Evolutionary conservation across 2,329 filamentous ascomycete species (phyloP), one percentile per base, ranked within the genome.

Genomic region (Fusarium zealandicum): DNA sequence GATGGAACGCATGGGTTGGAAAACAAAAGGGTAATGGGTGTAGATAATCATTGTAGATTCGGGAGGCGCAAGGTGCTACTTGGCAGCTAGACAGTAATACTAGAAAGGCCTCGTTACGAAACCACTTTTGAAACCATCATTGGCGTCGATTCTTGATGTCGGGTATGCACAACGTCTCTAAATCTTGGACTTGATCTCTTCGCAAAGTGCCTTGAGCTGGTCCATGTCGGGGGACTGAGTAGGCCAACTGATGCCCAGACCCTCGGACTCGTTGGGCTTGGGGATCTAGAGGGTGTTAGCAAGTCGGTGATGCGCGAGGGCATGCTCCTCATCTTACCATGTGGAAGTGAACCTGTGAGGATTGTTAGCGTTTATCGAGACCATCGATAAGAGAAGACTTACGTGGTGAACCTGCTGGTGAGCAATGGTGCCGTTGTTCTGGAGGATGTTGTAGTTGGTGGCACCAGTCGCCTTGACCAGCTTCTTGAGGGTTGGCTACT

Each of bases 401-500:
- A 95, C 93, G 78, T 99, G 95, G 65, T 92, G 89, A 58, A 99
- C 93, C 61, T 89, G 81, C 78, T 98, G 95, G 75, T 99, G 95
- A 14, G 95, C 95, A 69, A 93, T 84, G 17, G 84, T 81, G 45
- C 95, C 95, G 70, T 99, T 99, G 78, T 99, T 99, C 79, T 99
- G 95, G 54, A 99, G 79, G 41, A 99, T 84, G 71, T 99, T 99
- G 81, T 92, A 99, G 74, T 98, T 84, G 44, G 80, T 78, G 4
- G 89, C 87, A 31, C 90, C 90, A 4, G 85, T 86, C 22, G 92
- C 93, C 16, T 80, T 75, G 41, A 89, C 92, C 40, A 99, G 85
- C 75, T 90, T 93, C 83, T 96, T 97, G 40, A 91, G 88, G 13
- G 70, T 71, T 38, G 74, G 74, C 74, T 76, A 40, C 8, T n/a